phyloP scores from a whole-genome alignment of 2,329 filamentous ascomycete species.

The Colletotrichum horii region DNA sequence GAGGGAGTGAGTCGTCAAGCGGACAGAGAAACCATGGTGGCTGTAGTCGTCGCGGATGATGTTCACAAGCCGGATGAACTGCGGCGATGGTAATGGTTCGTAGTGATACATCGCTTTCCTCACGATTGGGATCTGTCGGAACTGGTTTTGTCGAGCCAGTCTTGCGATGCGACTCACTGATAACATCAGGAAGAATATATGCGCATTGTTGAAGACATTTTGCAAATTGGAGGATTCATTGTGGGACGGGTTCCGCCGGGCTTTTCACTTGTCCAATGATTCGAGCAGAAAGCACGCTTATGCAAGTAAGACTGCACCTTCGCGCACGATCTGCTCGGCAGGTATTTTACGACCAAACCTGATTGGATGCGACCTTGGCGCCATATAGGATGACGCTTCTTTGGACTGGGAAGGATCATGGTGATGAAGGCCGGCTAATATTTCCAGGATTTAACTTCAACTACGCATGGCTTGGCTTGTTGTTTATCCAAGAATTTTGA shows the following conservation, averaged over 20 bases:
- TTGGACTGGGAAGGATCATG: not conserved
- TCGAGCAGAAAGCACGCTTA: not conserved
- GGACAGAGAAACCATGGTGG: not conserved
- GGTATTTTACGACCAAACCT: not conserved
- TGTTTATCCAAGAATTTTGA: not conserved
- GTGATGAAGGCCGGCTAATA: not conserved
- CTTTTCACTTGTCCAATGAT: not conserved
- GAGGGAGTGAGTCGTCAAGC: not conserved
- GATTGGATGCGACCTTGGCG: not conserved
- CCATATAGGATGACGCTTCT: not conserved
- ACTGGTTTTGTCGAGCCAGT: rapidly evolving
- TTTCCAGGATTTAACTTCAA: not conserved
- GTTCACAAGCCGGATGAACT: not conserved
- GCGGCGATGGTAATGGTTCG: constrained; percentile 9
- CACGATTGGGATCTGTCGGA: rapidly evolving
- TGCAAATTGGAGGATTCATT: not conserved
- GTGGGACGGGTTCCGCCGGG: not conserved
- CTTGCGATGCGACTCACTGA: not conserved
- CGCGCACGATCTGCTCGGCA: not conserved
- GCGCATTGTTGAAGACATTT: not conserved
- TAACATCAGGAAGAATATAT: not conserved
- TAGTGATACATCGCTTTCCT: not conserved
- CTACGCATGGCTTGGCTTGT: not conserved
- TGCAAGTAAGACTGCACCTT: not conserved
- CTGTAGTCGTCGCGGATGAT: not conserved